Evolutionary conservation across 2,329 filamentous ascomycete species (phyloP), one percentile per base, ranked within the genome.

Genomic region (Amauroascus verrucosus): DNA sequence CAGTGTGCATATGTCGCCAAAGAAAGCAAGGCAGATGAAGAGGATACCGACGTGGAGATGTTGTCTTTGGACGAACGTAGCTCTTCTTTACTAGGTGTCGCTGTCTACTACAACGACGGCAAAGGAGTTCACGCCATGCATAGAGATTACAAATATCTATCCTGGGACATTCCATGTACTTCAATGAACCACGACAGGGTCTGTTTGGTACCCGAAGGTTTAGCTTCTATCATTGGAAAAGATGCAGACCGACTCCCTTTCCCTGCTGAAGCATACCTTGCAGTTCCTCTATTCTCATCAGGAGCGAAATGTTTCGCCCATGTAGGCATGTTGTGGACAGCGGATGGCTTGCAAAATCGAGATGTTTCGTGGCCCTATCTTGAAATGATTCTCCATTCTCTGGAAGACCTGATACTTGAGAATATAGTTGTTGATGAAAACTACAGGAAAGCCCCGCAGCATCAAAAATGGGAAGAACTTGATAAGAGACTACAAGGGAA

Each of bases 121-220:
- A 71, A 73, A 48, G 70, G 40, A 11, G 9, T 48, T 22, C 45
- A 43, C 8, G 47, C 75, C 22, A 73, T 81, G 48, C 70, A 80
- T 59, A 76, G 76, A 57, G 77, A 84, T 60, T 79, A 80, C 68
- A 79, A 80, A 58, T 84, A 83, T 65, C 76, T 81, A 60, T 78
- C 81, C 35, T 83, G 82, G 59, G 79, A 75, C 22, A 80, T 81
- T 57, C 82, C 83, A 3, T 83, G 83, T 65, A 77, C 77, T 33
- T 78, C 84, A 63, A 85, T 86, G 83, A 80, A 79, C 59, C 79
- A 86, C 63, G 82, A 85, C 69, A 84, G 85, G 64, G 79, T 85
- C 48, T 83, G 85, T 63, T 67, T 86, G 54, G 80, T 87, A 20
- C 80, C 83, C 0, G 79, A 85, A 53, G 73, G 75, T 40, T 66